These are phyloP conservation scores for Benincasa hispida DNA, from an alignment of 306 rosid genomes.

Conservation along the genomic window DNA sequence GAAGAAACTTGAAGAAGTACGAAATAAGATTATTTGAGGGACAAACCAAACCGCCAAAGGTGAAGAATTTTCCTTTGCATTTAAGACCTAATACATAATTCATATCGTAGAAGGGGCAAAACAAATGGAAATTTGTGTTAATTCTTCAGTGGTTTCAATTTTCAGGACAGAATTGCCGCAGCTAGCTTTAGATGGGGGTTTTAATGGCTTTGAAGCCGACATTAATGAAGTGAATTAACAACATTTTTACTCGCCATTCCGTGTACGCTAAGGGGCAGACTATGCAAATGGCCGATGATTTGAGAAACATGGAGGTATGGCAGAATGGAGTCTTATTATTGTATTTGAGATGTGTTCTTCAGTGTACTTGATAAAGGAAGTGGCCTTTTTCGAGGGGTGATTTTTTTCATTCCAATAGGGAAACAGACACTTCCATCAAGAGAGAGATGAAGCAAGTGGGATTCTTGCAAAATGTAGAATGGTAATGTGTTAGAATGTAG, in stretches of 20 bases:
- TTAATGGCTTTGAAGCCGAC: not conserved
- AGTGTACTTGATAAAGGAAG: not conserved
- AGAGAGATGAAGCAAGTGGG: not conserved
- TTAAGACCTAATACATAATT: not conserved
- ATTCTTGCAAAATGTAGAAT: conserved; percentile 8
- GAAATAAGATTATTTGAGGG: conserved; percentile 77
- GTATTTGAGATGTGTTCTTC: not conserved
- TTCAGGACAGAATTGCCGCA: not conserved
- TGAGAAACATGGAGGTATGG: not conserved
- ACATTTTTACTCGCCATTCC: not conserved
- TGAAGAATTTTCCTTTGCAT: not conserved
- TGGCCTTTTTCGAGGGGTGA: not conserved
- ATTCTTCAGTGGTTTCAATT: not conserved
- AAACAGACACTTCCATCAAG: not conserved
- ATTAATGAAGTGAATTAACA: not conserved
- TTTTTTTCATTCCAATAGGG: not conserved
- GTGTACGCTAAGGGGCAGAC: not conserved
- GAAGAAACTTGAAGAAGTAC: conserved; percentile 84
- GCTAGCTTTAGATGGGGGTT: conserved; percentile 2
- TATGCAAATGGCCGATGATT: not conserved
- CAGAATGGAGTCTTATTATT: not conserved
- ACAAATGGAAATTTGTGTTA: not conserved
- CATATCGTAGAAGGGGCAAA: not conserved
- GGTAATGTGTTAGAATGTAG: not conserved
- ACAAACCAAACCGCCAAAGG: conserved; percentile 6